Base-by-base conservation (phyloP, 768 basidiomycete species). In the Rossbeevera mucosa region DNA sequence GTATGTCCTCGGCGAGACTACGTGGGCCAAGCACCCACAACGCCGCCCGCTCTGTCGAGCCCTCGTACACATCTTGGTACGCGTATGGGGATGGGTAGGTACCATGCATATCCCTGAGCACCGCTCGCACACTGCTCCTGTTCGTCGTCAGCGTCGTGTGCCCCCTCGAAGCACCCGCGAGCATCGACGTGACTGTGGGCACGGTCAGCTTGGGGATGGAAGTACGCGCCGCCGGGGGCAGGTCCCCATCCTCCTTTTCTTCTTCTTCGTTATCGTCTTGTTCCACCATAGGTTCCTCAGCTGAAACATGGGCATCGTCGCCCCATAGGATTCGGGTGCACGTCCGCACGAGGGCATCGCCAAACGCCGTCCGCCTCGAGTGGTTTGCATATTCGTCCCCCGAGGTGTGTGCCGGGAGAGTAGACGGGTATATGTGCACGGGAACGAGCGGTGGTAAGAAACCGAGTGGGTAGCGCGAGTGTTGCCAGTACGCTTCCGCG, bases 91-190 rank as follows among this genome's bases (percentile, higher is more conserved):
- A 36, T 4, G 12, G 45, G 28, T 2, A 29, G 11, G 28, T 11
- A 14, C 67, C 61, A 51, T 74, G 79, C 67, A 91, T 77, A 66
- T 86, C 86, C 54, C 82, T 75, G 54, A 92, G 54, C 18, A 94
- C 73, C 21, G 83, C 83, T 61, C 78, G 83, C 22, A 93, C 81
- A 58, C 91, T 91, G 26, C 85, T 77, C 58, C 81, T 76, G 59
- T 95, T 94, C 8, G 90, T 90, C 4, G 91, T 94, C 44, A 94
- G 71, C n/a, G 88, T 91, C 55, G 92, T 94, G 87, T 88, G 85
- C 0, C 85, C 83, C 25, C 78, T 70, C 38, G 70, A 70, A 0
- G 85, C 80, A 16, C 91, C 92, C 63, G 79, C 80, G 18, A 83
- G 70, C 72, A 93, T 73, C 49, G 85, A 88, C 53, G 81, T 76